Percentiles rank a stretch among this genome's conserved stretches.
Evolutionary conservation across 1,139 yeast genomes (phyloP).

Genomic region (Hyphopichia fennica): DNA sequence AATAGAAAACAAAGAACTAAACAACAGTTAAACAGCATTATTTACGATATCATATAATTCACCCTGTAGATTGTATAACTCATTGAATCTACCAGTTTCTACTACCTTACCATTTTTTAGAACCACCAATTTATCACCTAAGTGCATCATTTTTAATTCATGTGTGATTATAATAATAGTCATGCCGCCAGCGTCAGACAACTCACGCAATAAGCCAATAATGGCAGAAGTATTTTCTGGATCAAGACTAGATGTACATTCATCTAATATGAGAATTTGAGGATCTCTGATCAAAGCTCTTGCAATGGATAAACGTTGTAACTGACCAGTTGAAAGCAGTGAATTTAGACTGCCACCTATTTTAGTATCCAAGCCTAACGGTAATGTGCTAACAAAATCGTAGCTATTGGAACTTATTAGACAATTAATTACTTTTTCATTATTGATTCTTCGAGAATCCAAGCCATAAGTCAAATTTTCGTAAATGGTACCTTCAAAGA

Average conservation of each 20-base stretch:
- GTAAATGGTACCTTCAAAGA: constrained; percentile 65
- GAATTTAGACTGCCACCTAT: constrained; percentile 52
- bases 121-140: constrained; percentile 43
- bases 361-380: constrained; percentile 56
- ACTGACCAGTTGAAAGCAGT: constrained; percentile 75
- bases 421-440: constrained; percentile 38
- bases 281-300: constrained; percentile 70
- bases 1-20: not conserved
- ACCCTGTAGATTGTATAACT: constrained; percentile 12
- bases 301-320: constrained; percentile 74
- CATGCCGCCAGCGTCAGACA: constrained; percentile 24
- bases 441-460: constrained; percentile 21
- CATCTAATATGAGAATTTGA: constrained; percentile 66
- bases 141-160: constrained; percentile 53
- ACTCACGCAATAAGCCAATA: constrained; percentile 40
- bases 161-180: constrained; percentile 62
- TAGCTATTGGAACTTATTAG: constrained; percentile 50
- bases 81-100: constrained; percentile 26
- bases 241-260: constrained; percentile 79
- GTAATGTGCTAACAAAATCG: constrained; percentile 51
- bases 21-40: not conserved
- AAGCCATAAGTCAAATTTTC: constrained; percentile 70
- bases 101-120: constrained; percentile 44
- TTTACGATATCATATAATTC: constrained; percentile 15
- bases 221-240: constrained; percentile 47